Evolutionary conservation across 2,329 filamentous ascomycete genomes (phyloP), one percentile per base, ranked within the genome.

Genomic region (Sarocladium brachiariae): DNA sequence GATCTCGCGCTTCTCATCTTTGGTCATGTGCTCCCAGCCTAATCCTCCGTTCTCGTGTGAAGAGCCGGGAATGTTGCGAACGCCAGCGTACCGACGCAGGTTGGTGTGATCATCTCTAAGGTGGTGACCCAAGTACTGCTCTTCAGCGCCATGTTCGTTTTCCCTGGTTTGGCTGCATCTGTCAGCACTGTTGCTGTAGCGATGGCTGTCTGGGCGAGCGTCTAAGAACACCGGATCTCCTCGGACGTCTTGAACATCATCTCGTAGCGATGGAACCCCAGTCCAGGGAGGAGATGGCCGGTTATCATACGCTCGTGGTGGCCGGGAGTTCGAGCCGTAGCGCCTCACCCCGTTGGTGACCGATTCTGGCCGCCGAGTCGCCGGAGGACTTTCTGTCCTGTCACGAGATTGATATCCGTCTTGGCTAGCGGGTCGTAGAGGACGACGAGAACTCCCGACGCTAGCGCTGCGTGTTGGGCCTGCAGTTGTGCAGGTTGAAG

Each of bases 1-100:
- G 9, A 73, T 69, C 51, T 73, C 61, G 4, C 61, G 64, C 58
- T 67, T 69, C 56, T 74, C 69, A 50, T 70, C 60, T 1, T 61
- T 57, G 5, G 61, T 68, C 37, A 74, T 55, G 31, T 63, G 59
- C 23, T 66, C 64, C 65, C 70, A 72, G 50, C 71, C 63, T 16
- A 72, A 56, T 9, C 25, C 25, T 9, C 13, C 11, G n/a, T 25
- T 24, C 2, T 18, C 27, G 16, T 59, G 57, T 23, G 56, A 52
- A 2, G 58, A 55, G 21, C 53, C 55, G 3, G 53, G 56, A 56
- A 16, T 23, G 50, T 19, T 53, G 56, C 25, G 52, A 54, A 19
- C 45, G 48, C 13, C 50, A 39, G 27, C 50, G 46, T 33, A 43
- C 24, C 4, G 7, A 23, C 16, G 43, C 25, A 19, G 4, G 25